Conservation (phyloP, 164 flowering plant species). For the Platanus orientalis region DNA sequence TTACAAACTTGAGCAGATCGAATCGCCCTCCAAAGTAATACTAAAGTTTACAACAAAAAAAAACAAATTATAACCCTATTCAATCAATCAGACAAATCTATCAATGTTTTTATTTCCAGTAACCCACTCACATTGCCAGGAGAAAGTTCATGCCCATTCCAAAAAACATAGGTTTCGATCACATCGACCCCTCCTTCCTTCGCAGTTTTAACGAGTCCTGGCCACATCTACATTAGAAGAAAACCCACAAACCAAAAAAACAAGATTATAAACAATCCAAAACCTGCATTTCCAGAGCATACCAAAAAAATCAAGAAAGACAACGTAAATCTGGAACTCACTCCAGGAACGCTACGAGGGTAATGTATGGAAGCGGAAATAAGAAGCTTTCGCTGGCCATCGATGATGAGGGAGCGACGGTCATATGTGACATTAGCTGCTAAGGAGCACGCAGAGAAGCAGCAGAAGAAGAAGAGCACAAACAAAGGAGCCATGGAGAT, state of each 20-base stretch:
- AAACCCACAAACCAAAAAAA: neutral
- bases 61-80: neutral
- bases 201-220: constrained; percentile 69
- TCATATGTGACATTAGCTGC: constrained; percentile 72
- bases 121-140: constrained; percentile 58
- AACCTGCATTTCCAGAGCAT: neutral
- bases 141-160: constrained; percentile 95
- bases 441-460: constrained; percentile 7
- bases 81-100: neutral
- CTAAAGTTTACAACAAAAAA: constrained; percentile 27
- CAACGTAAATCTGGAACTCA: constrained; percentile 16
- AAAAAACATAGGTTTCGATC: constrained; percentile 88
- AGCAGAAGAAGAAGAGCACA: neutral
- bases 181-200: constrained; percentile 86
- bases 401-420: constrained; percentile 64
- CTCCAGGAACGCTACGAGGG: constrained; percentile 95
- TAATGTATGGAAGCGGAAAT: constrained; percentile 90
- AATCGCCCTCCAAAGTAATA: constrained; percentile 80
- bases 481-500: constrained; percentile 2
- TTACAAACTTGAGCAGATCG: constrained; percentile 82
- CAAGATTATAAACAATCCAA: neutral
- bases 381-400: constrained; percentile 75
- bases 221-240: constrained; percentile 78
- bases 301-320: neutral
- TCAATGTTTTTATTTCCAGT: neutral